A percentile compares a stretch with the other conserved stretches of the same genome.
phyloP scores from a whole-genome alignment of 2,329 filamentous ascomycete species.

The Cytospora mali region DNA sequence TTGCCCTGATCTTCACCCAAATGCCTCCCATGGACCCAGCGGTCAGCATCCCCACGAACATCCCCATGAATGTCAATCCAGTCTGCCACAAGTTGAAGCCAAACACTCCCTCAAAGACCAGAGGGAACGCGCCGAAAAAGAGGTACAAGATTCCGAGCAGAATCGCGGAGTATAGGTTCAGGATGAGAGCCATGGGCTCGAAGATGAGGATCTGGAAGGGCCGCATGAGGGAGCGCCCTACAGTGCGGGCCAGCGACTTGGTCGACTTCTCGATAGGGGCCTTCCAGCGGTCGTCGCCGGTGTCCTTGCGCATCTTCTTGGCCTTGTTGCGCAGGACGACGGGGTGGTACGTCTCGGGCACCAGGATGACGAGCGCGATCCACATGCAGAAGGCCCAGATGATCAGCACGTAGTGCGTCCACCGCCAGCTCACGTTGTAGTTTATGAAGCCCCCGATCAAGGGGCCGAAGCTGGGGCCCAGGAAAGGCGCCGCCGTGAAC shows the following conservation, averaged over 20 bases:
- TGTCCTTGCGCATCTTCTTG: conserved; percentile 67
- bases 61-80: conserved; percentile 76
- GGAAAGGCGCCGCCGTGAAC: conserved; percentile 68
- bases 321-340: conserved; percentile 76
- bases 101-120: conserved; percentile 76
- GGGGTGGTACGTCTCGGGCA: conserved; percentile 88
- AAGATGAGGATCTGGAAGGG: conserved; percentile 78
- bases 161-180: conserved; percentile 82
- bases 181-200: conserved; percentile 82
- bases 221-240: conserved; percentile 62
- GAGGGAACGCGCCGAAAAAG: conserved; percentile 85
- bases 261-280: conserved; percentile 76
- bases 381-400: conserved; percentile 77
- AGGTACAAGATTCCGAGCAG: conserved; percentile 87
- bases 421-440: conserved; percentile 72
- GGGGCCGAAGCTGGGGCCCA: conserved; percentile 62
- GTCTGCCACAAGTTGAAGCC: conserved; percentile 78
- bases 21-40: conserved; percentile 66
- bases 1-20: conserved; percentile 63
- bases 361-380: conserved; percentile 66
- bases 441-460: conserved; percentile 81
- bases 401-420: conserved; percentile 82
- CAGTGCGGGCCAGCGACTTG: conserved; percentile 65
- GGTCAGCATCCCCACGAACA: conserved; percentile 68
- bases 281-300: conserved; percentile 74